These are phyloP conservation scores for Gloeophyllum trabeum DNA, from an alignment of 768 basidiomycete species.

Conservation along the genomic window DNA sequence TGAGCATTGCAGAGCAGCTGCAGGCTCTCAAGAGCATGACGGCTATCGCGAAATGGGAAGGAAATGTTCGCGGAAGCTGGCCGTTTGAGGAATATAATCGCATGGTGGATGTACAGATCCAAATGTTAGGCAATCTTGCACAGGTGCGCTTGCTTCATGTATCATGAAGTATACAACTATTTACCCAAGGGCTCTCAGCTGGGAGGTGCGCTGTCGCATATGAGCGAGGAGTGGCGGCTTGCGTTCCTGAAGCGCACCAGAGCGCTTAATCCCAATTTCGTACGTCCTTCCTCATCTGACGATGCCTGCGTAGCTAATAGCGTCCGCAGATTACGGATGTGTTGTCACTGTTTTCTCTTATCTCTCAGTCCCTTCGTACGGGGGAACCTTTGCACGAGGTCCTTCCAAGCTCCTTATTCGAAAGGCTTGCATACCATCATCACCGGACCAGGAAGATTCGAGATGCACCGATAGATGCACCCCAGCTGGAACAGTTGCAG, in stretches of 20 bases:
- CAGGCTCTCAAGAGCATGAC: conserved; percentile 22
- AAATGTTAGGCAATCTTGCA: conserved; percentile 27
- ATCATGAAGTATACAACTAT: neutral
- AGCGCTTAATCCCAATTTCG: conserved; percentile 45
- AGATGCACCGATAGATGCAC: conserved; percentile 6
- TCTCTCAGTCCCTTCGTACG: conserved; percentile 32
- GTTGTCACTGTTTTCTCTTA: conserved; percentile 28
- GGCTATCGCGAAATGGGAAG: conserved; percentile 31
- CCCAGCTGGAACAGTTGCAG: conserved; percentile 9
- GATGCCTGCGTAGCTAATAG: neutral
- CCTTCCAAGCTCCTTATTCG: conserved; percentile 27
- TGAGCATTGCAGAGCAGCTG: conserved; percentile 21
- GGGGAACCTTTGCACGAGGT: conserved; percentile 33
- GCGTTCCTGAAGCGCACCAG: conserved; percentile 30
- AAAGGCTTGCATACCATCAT: conserved; percentile 33
- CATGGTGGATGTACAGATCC: conserved; percentile 26
- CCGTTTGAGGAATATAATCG: conserved; percentile 32
- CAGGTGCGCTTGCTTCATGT: conserved; percentile 16
- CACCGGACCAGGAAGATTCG: conserved; percentile 4
- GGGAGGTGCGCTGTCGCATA: conserved; percentile 26
- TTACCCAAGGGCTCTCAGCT: conserved; percentile 16
- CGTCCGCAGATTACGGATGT: conserved; percentile 27
- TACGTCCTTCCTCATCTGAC: conserved; percentile 14
- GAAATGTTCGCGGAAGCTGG: conserved; percentile 41
- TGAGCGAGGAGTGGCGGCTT: conserved; percentile 29